Percentiles rank a stretch among this genome's conserved stretches.
phyloP scores from a whole-genome alignment of 306 rosid genomes.

The Prunus mongolica region DNA sequence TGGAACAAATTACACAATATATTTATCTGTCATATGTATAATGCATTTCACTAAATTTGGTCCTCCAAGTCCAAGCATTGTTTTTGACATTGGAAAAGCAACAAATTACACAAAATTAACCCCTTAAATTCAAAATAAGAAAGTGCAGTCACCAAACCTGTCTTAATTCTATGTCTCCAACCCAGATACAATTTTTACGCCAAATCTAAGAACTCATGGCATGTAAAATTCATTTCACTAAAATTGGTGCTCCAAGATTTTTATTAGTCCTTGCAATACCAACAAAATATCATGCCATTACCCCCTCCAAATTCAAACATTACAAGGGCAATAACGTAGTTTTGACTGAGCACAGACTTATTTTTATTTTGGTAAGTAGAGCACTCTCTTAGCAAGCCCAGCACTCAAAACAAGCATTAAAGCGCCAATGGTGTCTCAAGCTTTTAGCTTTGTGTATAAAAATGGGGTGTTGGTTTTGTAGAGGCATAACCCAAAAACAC shows the following conservation, averaged over 20 bases:
- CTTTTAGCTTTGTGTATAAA: background rate
- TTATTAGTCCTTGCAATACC: no score
- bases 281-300: background rate
- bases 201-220: background rate
- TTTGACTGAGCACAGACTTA: background rate
- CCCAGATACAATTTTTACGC: background rate
- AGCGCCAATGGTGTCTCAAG: constrained; percentile 28
- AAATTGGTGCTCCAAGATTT: background rate
- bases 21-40: background rate
- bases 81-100: background rate
- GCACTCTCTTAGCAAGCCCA: background rate
- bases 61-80: background rate
- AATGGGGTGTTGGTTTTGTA: background rate
- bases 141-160: background rate
- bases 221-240: background rate
- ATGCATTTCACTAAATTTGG: background rate
- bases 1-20: background rate
- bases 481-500: constrained; percentile 7
- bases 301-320: background rate
- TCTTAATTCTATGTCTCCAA: background rate
- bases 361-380: background rate
- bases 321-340: constrained; percentile 24
- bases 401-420: constrained; percentile 19
- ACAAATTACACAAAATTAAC: background rate
- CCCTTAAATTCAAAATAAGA: background rate